Evolutionary conservation across 2,329 filamentous ascomycete species (phyloP), one percentile per base, ranked within the genome.

Genomic region (Ustilaginoidea virens): DNA sequence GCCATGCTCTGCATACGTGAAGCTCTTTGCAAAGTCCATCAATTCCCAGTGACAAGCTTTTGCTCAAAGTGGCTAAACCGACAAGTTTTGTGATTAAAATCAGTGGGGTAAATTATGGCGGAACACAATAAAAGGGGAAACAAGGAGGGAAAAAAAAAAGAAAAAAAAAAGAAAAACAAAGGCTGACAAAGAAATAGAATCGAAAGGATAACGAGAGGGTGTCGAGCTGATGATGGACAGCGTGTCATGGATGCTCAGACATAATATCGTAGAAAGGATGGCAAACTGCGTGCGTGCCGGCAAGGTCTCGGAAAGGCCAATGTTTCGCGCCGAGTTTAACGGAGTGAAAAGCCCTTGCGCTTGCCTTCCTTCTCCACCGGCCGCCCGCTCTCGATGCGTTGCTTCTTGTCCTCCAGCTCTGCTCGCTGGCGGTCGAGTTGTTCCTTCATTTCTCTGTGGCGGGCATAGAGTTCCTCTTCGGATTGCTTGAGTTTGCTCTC

Each of bases 361-460:
- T 93, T 93, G 62, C 78, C 78, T 68, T 96, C 87, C 66, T 96
- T 86, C 65, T 96, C 90, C 62, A 96, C 63, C 40, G 90, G 90
- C 55, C 90, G 73, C 50, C 90, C 90, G 53, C 80, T 93, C 61
- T 98, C 90, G 63, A 98, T 68, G 48, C 90, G 78, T 41, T 72
- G 59, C 69, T 98, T 98, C 81, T 96, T 98, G 64, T 98, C 90
- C 56, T 98, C 90, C 51, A 98, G 73, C 58, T 98, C 90, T 55
- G 73, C 60, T 55, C 86, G 78, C 67, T 96, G 87, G 53, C 86
- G 77, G 51, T 98, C 90, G 47, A 98, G 74, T 59, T 96, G 87
- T 53, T 98, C 90, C 71, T 96, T 98, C 90, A 98, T 98, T 67
- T 98, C 90, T 53, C 87, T 78, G 66, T 98, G 90, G 46, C 90